Base-by-base conservation (phyloP, 2,329 filamentous ascomycete species). In the Keithomyces neogunnii region DNA sequence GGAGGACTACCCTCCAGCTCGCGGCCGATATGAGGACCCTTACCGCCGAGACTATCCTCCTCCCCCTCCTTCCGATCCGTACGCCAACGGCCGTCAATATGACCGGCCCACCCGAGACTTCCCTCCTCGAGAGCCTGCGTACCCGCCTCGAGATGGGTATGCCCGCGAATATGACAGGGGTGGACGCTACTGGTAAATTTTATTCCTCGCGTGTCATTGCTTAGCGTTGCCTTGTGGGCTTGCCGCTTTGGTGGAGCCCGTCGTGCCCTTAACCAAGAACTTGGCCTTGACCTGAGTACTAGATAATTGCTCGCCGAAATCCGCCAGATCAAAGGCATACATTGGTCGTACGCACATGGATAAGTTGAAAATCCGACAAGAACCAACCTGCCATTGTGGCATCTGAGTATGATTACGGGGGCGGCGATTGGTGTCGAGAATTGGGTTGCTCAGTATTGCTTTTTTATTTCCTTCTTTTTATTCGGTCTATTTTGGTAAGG, bases 1-100 rank as follows among this genome's bases (percentile, higher is more conserved):
- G 56, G 86, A 91, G 55, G 90, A 95, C 63, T 93, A 95, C 54
- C 72, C 72, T 60, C 82, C 83, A 50, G 82, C 83, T 57, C 80
- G 86, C 56, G 76, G 79, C 58, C 74, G 86, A 53, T 88, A 87
- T 62, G 86, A 90, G 53, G 89, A 93, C 61, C 85, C 86, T 32
- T 93, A 92, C 70, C 79, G 82, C 59, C 75, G 84, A 57, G 80
- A 86, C 63, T 79, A 86, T 62, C 79, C 84, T 57, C 79, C 84
- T 57, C 80, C 82, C 47, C 76, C 84, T 51, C 76, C 84, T 50
- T 77, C 82, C 47, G 81, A 84, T 53, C 79, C 80, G 46, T 85
- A 85, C 60, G 72, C 69, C 58, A 80, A 78, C 56, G 77, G 76
- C 44, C 73, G 79, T 43, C 69, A 67, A 31, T 83, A 84, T 57